phyloP scores from a whole-genome alignment of 192 early-diverging fungal genomes.

The Coemansia javaensis region DNA sequence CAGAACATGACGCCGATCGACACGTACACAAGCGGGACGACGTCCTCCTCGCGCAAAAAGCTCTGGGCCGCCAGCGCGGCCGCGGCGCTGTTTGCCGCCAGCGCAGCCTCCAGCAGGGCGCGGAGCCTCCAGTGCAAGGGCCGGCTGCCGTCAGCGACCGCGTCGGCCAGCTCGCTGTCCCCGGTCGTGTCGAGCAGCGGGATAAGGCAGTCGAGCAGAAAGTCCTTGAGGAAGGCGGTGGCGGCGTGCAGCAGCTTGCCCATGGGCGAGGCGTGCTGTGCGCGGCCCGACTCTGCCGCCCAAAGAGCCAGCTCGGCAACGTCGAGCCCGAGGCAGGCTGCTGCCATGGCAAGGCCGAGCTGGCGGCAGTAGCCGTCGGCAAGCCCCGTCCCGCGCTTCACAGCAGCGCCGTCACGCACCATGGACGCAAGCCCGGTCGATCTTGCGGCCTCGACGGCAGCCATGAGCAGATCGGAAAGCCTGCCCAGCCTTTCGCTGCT shows the following conservation, averaged over 20 bases:
- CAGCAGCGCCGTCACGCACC: constrained; percentile 16
- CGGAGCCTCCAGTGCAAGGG: constrained; percentile 11
- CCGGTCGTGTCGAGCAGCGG: constrained; percentile 25
- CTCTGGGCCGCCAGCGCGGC: constrained; percentile 14
- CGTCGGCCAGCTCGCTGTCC: constrained; percentile 10
- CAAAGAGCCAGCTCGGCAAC: constrained; percentile 14
- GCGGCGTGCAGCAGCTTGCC: constrained; percentile 29
- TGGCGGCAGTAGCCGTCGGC: constrained; percentile 14
- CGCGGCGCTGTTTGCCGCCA: constrained; percentile 12
- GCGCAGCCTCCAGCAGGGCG: constrained; percentile 18
- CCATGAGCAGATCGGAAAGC: constrained; percentile 20
- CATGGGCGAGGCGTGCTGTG: constrained; percentile 17
- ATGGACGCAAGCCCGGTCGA: constrained; percentile 20
- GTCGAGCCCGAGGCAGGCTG: constrained; percentile 31
- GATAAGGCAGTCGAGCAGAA: constrained; percentile 28
- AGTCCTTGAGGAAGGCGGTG: constrained; percentile 27
- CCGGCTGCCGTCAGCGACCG: background rate
- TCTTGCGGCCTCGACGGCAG: constrained; percentile 25
- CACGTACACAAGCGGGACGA: constrained; percentile 39
- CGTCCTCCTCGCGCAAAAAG: constrained; percentile 29
- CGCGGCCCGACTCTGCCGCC: constrained; percentile 24
- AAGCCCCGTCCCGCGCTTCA: constrained; percentile 12
- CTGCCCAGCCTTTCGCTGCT: constrained; percentile 14
- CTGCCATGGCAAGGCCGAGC: constrained; percentile 15
- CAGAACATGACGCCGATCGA: constrained; percentile 41